Conservation (phyloP, 257 asterid genomes). For the Mitragyna speciosa region DNA sequence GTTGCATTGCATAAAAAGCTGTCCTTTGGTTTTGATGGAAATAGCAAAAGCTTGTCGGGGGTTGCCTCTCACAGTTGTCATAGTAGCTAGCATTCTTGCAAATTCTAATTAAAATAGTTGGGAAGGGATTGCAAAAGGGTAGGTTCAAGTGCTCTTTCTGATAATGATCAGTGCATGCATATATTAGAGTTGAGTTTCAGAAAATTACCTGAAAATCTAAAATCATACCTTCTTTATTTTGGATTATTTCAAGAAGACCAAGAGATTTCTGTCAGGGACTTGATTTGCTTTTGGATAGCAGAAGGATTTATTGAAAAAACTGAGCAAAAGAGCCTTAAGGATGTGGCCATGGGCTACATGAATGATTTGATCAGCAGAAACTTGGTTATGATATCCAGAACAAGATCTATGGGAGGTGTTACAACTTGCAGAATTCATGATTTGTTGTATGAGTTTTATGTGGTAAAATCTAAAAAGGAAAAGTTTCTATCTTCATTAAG, state of each 20-base stretch:
- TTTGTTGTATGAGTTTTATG: background rate
- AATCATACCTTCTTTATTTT: background rate
- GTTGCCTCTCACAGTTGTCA: background rate
- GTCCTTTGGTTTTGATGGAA: background rate
- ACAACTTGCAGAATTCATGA: background rate
- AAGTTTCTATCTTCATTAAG: background rate
- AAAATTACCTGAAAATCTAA: background rate
- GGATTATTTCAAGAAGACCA: background rate
- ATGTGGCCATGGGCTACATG: background rate
- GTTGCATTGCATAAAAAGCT: background rate
- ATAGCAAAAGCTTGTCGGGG: background rate
- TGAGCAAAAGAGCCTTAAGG: background rate
- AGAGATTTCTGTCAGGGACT: background rate
- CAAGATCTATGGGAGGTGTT: background rate
- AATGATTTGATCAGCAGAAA: background rate
- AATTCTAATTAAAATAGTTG: background rate
- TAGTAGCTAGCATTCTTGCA: background rate
- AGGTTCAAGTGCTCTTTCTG: background rate
- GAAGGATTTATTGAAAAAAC: background rate
- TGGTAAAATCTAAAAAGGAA: background rate
- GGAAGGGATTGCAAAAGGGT: background rate
- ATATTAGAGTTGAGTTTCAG: background rate
- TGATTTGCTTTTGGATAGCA: background rate
- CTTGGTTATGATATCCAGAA: background rate
- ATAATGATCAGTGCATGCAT: background rate